Evolutionary conservation across 2,329 filamentous ascomycete genomes (phyloP), one percentile per base, ranked within the genome.

Genomic region (Lasiodiplodia sp.): DNA sequence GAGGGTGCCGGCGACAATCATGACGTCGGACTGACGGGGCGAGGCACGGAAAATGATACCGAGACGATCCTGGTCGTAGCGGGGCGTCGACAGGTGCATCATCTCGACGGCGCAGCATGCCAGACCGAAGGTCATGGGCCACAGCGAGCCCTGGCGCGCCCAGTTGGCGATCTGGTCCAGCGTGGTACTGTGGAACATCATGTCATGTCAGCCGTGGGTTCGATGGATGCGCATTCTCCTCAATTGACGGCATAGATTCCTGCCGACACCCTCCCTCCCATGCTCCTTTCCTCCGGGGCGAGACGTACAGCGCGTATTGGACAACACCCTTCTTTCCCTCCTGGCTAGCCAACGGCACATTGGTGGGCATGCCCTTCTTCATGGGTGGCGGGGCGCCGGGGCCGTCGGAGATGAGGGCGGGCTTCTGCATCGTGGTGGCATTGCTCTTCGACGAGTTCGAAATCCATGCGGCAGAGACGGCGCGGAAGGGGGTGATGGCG

Each of bases 1-100:
- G 71, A 97, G 87, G 37, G 94, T 97, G 69, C 94, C 94, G 31
- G 94, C 93, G 37, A 97, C 94, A 76, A 97, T 96, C 93, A 97
- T 96, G 73, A 97, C 91, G 80, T 97, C 94, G 69, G 93, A 93
- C 82, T 97, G 93, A 71, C 93, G 91, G 4, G 93, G 93, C 11
- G 92, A 95, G 69, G 93, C 93, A 76, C 93, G 91, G 87, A 96
- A 96, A 80, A 96, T 96, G 79, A 96, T 96, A 75, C 93, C 93
- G 69, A 96, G 86, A 58, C 93, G 89, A 83, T 97, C 93, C 79
- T 96, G 92, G 77, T 96, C 93, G 87, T 96, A 96, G 47, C 93
- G 91, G n/a, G 93, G 93, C 71, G 92, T 93, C 34, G 93, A 96
- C 52, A 94, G 86, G 79, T 95, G 92, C 93, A 97, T 97, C 93